Conservation (phyloP, 2,329 filamentous ascomycete genomes). For the Celoporthe dispersa region DNA sequence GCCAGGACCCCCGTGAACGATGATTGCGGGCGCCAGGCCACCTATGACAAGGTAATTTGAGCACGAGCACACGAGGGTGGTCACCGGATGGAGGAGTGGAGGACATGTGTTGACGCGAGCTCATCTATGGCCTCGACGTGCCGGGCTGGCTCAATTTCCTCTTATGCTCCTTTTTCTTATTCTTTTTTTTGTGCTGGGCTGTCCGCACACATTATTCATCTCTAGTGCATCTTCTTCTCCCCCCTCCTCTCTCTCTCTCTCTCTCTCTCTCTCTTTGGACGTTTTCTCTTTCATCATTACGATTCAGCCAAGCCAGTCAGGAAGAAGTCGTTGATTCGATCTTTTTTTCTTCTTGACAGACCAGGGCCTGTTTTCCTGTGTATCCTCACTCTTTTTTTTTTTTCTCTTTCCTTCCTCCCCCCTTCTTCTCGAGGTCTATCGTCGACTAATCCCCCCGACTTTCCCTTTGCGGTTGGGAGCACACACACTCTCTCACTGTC, state of each 20-base stretch:
- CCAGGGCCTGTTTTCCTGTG: background rate
- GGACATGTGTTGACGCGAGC: background rate
- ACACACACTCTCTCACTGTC: background rate
- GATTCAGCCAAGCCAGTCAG: background rate
- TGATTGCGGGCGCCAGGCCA: background rate
- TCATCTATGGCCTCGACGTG: background rate
- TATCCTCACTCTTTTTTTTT: background rate
- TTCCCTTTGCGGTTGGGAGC: background rate
- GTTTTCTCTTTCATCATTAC: background rate
- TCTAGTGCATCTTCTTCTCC: background rate
- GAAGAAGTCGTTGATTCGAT: background rate
- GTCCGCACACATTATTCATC: background rate
- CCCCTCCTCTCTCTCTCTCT: background rate
- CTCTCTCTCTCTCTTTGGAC: background rate
- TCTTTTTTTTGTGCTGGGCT: background rate
- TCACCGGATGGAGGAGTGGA: background rate
- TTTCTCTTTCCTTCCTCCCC: background rate
- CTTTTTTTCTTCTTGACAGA: background rate
- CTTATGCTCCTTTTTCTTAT: background rate
- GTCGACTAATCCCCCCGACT: constrained; percentile 2
- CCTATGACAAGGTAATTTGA: background rate
- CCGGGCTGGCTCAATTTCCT: background rate
- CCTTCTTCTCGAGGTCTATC: background rate
- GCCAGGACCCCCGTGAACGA: background rate
- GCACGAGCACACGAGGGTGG: background rate